Conservation (phyloP, 2,329 filamentous ascomycete species). For the Colletotrichum liaoningense region DNA sequence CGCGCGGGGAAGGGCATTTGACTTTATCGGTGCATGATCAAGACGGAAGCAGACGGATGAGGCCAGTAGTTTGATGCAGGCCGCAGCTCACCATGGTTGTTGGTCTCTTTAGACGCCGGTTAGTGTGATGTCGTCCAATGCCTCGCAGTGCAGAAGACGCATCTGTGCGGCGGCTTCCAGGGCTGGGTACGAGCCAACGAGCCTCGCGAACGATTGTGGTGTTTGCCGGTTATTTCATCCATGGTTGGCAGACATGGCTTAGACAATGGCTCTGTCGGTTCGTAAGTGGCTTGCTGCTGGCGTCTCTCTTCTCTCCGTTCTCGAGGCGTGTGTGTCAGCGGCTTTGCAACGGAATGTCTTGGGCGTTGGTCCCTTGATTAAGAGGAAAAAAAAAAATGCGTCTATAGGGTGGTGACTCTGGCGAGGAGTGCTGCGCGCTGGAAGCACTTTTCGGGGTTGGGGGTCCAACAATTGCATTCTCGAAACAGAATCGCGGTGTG, state of each 20-base stretch:
- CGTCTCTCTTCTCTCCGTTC: neutral
- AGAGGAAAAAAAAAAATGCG: too few species aligned
- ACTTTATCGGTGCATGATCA: neutral
- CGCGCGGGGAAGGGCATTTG: neutral
- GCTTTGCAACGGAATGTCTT: neutral
- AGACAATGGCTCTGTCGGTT: neutral
- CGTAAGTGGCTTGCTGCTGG: neutral
- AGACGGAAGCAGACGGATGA: neutral
- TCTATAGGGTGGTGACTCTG: neutral
- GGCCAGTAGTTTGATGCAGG: neutral
- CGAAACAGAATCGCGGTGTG: neutral
- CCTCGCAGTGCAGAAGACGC: neutral
- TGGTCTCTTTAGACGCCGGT: neutral
- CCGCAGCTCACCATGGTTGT: neutral
- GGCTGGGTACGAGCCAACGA: neutral
- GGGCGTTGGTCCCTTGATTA: neutral
- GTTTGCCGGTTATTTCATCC: neutral
- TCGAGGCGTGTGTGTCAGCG: neutral
- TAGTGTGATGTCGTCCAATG: constrained; percentile 9
- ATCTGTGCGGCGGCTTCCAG: constrained; percentile 2
- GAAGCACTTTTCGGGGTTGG: neutral
- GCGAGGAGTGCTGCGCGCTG: neutral
- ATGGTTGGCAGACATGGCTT: neutral
- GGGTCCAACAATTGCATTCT: constrained; percentile 1
- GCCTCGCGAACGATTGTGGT: neutral